These are phyloP conservation scores for Colletotrichum higginsianum DNA, from an alignment of 2,329 filamentous ascomycete genomes.

Conservation along the genomic window DNA sequence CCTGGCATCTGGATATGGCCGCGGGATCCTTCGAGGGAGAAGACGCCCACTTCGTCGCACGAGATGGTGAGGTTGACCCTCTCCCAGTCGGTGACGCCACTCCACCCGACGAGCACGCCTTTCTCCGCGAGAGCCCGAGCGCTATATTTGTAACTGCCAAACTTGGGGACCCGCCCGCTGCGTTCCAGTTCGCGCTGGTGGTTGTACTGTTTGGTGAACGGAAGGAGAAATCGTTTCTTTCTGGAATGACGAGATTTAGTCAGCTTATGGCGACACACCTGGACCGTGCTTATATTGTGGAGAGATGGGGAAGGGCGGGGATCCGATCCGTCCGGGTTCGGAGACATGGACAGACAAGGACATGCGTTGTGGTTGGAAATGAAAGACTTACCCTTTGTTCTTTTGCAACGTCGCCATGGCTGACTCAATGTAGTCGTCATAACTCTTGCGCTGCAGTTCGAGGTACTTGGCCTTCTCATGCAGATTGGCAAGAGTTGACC, in stretches of 20 bases:
- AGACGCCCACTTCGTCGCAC: slow-evolving; percentile 93
- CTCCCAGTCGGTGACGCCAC: slow-evolving; percentile 88
- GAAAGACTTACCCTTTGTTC: slow-evolving; percentile 82
- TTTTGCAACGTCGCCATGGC: slow-evolving; percentile 97
- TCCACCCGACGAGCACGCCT: slow-evolving; percentile 94
- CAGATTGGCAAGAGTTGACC: slow-evolving; percentile 80
- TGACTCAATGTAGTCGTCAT: slow-evolving; percentile 99
- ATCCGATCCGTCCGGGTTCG: slow-evolving; percentile 19
- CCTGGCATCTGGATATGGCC: slow-evolving; percentile 97
- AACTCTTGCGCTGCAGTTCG: slow-evolving; percentile 95
- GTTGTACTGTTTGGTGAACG: slow-evolving; percentile 99
- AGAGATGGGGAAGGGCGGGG: not conserved
- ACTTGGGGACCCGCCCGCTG: slow-evolving; percentile 91
- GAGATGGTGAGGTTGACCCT: slow-evolving; percentile 95
- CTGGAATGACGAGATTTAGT: slow-evolving; percentile 56
- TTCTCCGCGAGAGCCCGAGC: slow-evolving; percentile 91
- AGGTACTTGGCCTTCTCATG: slow-evolving; percentile 92
- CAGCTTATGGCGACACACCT: slow-evolving; percentile 42
- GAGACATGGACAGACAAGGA: not conserved
- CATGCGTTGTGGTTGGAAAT: not conserved
- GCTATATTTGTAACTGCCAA: slow-evolving; percentile 98
- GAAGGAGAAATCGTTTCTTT: slow-evolving; percentile 93
- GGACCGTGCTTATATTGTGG: slow-evolving; percentile 41
- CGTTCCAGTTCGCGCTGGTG: slow-evolving; percentile 96
- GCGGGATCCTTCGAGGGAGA: slow-evolving; percentile 90